phyloP scores from a whole-genome alignment of 1,284 basidiomycete genomes.

The Ganoderma sp. region DNA sequence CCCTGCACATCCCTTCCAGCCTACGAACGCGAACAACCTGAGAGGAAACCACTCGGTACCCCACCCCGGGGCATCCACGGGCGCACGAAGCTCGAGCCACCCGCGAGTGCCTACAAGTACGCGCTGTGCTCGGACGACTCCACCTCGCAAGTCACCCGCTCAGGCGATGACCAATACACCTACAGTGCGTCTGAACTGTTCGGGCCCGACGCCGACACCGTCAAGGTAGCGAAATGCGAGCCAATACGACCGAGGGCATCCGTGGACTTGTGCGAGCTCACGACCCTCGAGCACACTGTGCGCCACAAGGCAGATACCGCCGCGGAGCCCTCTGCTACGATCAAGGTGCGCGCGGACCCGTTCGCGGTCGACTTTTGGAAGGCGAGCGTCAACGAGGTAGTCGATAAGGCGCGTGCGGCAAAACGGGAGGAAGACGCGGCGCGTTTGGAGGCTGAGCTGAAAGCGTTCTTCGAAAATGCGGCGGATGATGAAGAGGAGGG shows the following conservation, averaged over 20 bases:
- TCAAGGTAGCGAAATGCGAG: neutral
- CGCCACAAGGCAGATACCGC: neutral
- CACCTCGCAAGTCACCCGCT: neutral
- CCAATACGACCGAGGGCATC: neutral
- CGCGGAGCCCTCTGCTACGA: neutral
- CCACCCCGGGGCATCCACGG: neutral
- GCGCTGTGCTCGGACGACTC: neutral
- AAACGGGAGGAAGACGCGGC: neutral
- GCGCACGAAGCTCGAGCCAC: neutral
- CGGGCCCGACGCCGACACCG: neutral
- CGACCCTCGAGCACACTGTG: neutral
- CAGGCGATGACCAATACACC: neutral
- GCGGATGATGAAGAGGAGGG: neutral
- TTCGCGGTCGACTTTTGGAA: neutral
- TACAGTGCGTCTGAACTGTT: slow-evolving; percentile 2
- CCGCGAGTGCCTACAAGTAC: neutral
- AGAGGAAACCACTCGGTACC: neutral
- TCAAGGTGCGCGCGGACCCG: neutral
- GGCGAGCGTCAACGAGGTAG: neutral
- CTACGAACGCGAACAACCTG: neutral
- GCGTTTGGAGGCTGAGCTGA: neutral
- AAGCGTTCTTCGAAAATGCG: neutral
- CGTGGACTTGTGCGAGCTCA: neutral
- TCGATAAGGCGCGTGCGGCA: neutral
- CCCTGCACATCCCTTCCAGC: neutral